These are phyloP conservation scores for Coffea canephora DNA, from an alignment of 257 asterid species.

Conservation along the genomic window DNA sequence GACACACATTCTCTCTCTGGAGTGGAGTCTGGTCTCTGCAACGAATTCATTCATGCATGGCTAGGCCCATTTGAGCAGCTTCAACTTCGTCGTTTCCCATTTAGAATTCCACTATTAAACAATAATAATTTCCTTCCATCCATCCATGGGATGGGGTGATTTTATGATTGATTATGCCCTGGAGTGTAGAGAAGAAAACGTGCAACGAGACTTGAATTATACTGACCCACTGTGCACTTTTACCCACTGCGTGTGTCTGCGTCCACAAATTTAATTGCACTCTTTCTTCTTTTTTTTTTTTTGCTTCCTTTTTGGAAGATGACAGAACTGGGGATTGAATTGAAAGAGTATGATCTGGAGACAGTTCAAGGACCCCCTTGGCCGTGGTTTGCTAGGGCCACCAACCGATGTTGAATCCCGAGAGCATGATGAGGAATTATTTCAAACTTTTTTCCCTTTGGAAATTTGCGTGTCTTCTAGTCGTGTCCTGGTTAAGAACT, in stretches of 20 bases:
- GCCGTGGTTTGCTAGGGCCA: constrained; percentile 9
- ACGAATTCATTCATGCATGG: neutral
- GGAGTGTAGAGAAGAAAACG: neutral
- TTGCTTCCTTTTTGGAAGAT: constrained; percentile 8
- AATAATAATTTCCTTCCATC: neutral
- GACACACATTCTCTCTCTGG: constrained; percentile 1
- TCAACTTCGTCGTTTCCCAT: constrained; percentile 3
- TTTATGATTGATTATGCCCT: neutral
- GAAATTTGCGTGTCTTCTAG: constrained; percentile 32
- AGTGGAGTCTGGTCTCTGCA: neutral
- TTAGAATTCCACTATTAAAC: neutral
- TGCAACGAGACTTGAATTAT: neutral
- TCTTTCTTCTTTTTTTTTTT: neutral
- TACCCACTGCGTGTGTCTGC: neutral
- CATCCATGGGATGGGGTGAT: neutral
- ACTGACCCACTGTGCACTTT: constrained; percentile 2
- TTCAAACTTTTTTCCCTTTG: constrained; percentile 18
- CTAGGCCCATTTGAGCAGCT: constrained; percentile 8
- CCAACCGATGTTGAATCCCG: constrained; percentile 8
- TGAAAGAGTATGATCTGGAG: constrained; percentile 3
- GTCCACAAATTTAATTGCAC: neutral
- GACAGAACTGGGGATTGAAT: constrained; percentile 16
- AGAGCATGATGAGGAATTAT: constrained; percentile 7
- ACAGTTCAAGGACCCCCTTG: constrained; percentile 13
- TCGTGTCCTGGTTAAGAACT: constrained; percentile 18